These are phyloP conservation scores for Fusarium coicis DNA, from an alignment of 2,329 filamentous ascomycete genomes.

Conservation along the genomic window DNA sequence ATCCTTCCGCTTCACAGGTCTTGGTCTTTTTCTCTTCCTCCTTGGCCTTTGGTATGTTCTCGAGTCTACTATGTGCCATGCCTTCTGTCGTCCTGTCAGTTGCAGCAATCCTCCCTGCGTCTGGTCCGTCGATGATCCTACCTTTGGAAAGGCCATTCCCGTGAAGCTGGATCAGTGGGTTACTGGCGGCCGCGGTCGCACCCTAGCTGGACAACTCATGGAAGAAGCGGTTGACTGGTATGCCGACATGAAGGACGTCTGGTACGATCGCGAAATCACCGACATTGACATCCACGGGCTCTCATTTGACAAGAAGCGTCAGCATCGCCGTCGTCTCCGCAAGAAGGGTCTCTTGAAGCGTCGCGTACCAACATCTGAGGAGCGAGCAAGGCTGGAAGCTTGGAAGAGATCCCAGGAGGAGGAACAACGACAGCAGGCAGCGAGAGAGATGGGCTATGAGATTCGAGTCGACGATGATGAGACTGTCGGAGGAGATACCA, in stretches of 20 bases:
- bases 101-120: conserved; percentile 61
- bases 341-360: conserved; percentile 57
- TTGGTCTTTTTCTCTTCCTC: conserved; percentile 59
- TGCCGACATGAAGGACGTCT: conserved; percentile 60
- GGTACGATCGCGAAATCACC: conserved; percentile 57
- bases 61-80: conserved; percentile 64
- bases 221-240: conserved; percentile 60
- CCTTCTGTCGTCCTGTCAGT: conserved; percentile 64
- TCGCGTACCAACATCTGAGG: conserved; percentile 53
- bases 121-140: conserved; percentile 68
- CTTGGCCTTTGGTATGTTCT: conserved; percentile 63
- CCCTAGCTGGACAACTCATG: conserved; percentile 47
- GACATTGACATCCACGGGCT: conserved; percentile 57
- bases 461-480: conserved; percentile 47
- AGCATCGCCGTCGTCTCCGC: conserved; percentile 61
- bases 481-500: conserved; percentile 45
- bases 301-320: conserved; percentile 58
- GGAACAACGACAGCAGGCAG: conserved; percentile 53
- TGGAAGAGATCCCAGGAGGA: conserved; percentile 57
- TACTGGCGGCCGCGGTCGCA: conserved; percentile 62
- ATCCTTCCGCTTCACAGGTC: conserved; percentile 58
- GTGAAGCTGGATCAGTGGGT: conserved; percentile 72
- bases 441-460: conserved; percentile 54
- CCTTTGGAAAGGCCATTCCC: conserved; percentile 69
- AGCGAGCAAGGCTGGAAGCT: conserved; percentile 55